Evolutionary conservation across 176 grass and related monocot species (phyloP).

Genomic region (Oryza officinalis): DNA sequence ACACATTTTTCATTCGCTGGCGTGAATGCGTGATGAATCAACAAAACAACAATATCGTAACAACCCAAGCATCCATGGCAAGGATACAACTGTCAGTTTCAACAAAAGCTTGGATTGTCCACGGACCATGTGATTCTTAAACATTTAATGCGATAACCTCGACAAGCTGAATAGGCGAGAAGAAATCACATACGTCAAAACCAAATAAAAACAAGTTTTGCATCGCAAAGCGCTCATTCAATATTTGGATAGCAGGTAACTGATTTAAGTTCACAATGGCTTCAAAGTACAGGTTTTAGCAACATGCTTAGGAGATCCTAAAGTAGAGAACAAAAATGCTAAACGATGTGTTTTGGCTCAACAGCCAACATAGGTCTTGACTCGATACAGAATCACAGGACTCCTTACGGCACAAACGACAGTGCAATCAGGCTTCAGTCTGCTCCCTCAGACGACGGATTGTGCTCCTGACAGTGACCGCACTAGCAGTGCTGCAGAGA

Average conservation of each 20-base stretch:
- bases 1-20: not conserved
- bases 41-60: not conserved
- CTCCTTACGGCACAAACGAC: not conserved
- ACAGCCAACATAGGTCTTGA: slow-evolving; percentile 18
- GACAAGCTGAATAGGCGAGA: too few species aligned
- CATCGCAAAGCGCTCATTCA: not conserved
- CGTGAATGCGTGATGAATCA: not conserved
- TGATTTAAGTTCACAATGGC: not conserved
- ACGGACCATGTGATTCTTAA: not conserved
- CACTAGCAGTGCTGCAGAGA: slow-evolving; percentile 76
- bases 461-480: slow-evolving; percentile 84
- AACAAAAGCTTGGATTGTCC: too few species aligned
- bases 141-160: not conserved
- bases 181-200: too few species aligned
- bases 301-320: not conserved
- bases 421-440: slow-evolving; percentile 60
- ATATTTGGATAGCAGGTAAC: not conserved
- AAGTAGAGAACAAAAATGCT: slow-evolving; percentile 42
- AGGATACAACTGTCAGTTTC: too few species aligned
- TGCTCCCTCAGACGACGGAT: slow-evolving; percentile 87
- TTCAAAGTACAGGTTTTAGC: slow-evolving; percentile 9
- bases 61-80: too few species aligned
- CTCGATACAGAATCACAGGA: slow-evolving; percentile 22
- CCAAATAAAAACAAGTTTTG: not conserved
- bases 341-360: not conserved